Evolutionary conservation across 177 flowering plant species (phyloP).

Genomic region (Vitis hybrid): DNA sequence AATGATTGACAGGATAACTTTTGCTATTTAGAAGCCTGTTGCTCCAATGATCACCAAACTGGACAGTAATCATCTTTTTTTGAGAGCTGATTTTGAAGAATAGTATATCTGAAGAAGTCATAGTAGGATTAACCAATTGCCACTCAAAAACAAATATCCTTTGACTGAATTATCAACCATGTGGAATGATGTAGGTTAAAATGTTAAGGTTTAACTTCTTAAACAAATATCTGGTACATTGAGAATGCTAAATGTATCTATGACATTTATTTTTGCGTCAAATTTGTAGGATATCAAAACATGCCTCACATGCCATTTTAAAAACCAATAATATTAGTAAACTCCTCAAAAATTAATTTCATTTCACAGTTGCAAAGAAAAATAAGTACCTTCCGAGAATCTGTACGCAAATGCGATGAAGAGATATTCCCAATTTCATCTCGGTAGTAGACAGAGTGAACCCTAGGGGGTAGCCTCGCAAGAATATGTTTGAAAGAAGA

Average conservation of each 20-base stretch:
- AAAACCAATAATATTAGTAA: background rate
- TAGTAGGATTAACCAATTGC: too few relatives aligned
- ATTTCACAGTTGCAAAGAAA: too few relatives aligned
- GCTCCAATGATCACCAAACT: too few relatives aligned
- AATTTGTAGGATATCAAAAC: background rate
- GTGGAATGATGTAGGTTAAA: too few relatives aligned
- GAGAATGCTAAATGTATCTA: background rate
- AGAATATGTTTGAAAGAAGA: conserved; percentile 83
- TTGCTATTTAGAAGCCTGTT: too few relatives aligned
- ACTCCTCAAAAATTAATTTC: background rate
- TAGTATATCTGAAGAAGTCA: too few relatives aligned
- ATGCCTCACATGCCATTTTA: background rate
- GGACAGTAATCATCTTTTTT: too few relatives aligned
- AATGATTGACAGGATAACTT: too few relatives aligned
- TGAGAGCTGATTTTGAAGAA: too few relatives aligned
- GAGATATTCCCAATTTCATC: conserved; percentile 96
- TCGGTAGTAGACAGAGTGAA: conserved; percentile 93
- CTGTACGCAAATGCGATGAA: conserved; percentile 71
- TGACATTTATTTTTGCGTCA: background rate
- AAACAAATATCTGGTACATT: background rate
- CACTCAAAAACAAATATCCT: too few relatives aligned
- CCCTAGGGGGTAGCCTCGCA: conserved; percentile 81
- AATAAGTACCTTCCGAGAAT: conserved; percentile 54
- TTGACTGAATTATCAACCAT: too few relatives aligned
- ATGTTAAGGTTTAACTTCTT: background rate